A percentile compares a stretch with the other conserved stretches of the same genome.
These are phyloP conservation scores for Lentinula novae-zelandiae DNA, from an alignment of 1,284 basidiomycete species.

Conservation along the genomic window DNA sequence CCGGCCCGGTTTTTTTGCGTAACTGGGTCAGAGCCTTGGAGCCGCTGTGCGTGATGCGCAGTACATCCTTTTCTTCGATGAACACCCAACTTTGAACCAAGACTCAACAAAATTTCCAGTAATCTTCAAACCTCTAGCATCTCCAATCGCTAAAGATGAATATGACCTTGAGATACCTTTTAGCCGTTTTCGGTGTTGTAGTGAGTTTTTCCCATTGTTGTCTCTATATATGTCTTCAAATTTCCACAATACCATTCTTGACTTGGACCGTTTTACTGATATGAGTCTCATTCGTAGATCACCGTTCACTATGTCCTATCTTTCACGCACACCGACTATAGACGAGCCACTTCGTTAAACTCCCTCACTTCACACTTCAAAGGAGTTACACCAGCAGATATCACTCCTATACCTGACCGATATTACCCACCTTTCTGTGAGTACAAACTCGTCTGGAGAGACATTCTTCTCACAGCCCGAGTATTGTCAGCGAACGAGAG, in stretches of 20 bases:
- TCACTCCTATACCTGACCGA: constrained; percentile 8
- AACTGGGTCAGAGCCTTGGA: too few relatives aligned
- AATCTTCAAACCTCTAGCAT: not conserved
- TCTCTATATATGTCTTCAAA: not conserved
- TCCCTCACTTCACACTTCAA: constrained; percentile 11
- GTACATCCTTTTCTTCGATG: not conserved
- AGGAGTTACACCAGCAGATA: not conserved
- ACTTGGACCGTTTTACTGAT: too few relatives aligned
- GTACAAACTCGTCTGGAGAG: not conserved
- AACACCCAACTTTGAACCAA: not conserved
- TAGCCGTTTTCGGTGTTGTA: constrained; percentile 4
- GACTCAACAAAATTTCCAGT: not conserved
- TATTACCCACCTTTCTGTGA: constrained; percentile 2
- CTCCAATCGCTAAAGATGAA: not conserved
- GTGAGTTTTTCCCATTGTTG: not conserved
- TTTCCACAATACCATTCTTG: too few relatives aligned
- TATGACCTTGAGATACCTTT: constrained; percentile 4
- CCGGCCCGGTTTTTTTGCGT: not conserved
- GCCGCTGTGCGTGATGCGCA: too few relatives aligned
- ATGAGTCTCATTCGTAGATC: not conserved
- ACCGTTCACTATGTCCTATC: constrained; percentile 12
- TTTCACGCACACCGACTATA: constrained; percentile 21
- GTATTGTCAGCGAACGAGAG: not conserved
- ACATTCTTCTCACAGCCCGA: not conserved
- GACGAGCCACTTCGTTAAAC: constrained; percentile 20